phyloP scores from a whole-genome alignment of 164 flowering plant species.

The Stephania cephalantha region DNA sequence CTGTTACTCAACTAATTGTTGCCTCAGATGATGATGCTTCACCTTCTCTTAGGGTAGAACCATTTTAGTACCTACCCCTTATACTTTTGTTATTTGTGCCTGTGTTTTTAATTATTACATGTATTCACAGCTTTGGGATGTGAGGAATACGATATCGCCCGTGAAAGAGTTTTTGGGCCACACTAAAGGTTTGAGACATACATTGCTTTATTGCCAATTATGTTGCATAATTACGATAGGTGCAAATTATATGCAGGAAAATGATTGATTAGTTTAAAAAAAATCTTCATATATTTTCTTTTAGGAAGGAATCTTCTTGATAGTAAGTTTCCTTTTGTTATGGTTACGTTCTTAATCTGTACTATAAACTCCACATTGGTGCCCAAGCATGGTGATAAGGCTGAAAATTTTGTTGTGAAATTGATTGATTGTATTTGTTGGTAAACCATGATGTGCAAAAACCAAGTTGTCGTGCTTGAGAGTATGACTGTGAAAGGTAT shows the following conservation, averaged over 20 bases:
- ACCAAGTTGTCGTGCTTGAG: no score
- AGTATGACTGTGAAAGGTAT: no score
- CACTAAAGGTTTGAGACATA: conserved; percentile 58
- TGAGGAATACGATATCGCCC: conserved; percentile 78
- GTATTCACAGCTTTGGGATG: conserved; percentile 85
- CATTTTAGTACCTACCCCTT: background rate
- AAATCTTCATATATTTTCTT: no score
- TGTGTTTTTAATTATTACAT: background rate
- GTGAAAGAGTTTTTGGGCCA: conserved; percentile 87
- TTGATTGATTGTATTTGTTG: no score
- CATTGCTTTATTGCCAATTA: background rate
- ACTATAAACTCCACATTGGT: no score
- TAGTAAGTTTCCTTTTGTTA: no score
- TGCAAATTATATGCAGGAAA: background rate
- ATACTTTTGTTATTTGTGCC: background rate
- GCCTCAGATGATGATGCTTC: conserved; percentile 96
- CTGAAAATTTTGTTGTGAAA: no score
- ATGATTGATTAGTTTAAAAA: no score
- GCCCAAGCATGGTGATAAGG: no score
- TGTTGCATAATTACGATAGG: background rate
- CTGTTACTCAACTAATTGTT: conserved; percentile 87
- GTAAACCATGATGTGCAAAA: no score
- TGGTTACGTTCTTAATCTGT: no score
- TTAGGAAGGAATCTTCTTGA: no score
- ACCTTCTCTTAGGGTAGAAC: conserved; percentile 67